These are phyloP conservation scores for Sonneratia caseolaris DNA, from an alignment of 345 rosid species.

Conservation along the genomic window DNA sequence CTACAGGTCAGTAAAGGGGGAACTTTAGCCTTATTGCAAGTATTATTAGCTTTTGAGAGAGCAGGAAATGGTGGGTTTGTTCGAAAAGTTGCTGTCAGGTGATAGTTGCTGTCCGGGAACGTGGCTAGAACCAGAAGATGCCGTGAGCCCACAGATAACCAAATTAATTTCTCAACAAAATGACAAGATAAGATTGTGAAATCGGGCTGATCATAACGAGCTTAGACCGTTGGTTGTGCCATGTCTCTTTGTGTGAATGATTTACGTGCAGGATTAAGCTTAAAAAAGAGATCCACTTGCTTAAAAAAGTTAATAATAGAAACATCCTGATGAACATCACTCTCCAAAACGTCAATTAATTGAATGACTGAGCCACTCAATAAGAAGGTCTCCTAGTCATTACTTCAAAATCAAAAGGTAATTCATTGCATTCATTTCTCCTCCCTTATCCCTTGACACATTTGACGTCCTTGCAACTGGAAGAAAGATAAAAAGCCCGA, in stretches of 20 bases:
- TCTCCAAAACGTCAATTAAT: neutral
- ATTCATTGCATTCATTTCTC: too few relatives aligned
- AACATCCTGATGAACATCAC: neutral
- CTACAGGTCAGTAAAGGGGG: neutral
- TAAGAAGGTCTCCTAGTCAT: too few relatives aligned
- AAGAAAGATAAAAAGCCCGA: neutral
- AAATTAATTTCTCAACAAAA: neutral
- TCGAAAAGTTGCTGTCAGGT: neutral
- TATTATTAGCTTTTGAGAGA: neutral
- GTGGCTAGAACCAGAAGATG: neutral
- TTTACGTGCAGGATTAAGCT: neutral
- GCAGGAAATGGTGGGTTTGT: neutral
- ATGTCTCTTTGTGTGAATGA: neutral
- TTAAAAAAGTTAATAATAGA: neutral
- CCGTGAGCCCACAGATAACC: neutral
- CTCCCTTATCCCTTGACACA: too few relatives aligned
- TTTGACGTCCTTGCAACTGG: too few relatives aligned
- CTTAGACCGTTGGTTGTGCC: neutral
- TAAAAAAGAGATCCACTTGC: neutral
- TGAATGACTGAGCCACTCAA: too few relatives aligned
- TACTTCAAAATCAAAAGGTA: too few relatives aligned
- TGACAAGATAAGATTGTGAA: too few relatives aligned
- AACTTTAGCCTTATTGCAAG: neutral
- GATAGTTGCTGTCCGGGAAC: neutral
- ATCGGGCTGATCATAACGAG: neutral